Percentiles rank a stretch among this genome's conserved stretches.
phyloP scores from a whole-genome alignment of 805 yeast species.

The Candida arabinofermentans region DNA sequence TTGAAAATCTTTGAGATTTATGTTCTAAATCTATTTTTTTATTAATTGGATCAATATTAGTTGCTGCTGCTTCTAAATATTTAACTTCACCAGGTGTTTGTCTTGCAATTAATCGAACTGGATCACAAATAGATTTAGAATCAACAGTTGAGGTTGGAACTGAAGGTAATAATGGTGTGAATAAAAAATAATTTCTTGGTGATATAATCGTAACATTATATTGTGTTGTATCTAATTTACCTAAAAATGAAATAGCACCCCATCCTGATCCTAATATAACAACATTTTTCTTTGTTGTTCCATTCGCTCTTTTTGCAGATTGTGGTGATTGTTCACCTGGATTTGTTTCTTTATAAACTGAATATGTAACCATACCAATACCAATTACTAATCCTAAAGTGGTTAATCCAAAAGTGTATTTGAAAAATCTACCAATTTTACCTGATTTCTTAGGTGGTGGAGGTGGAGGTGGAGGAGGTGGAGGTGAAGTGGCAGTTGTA shows the following conservation, averaged over 20 bases:
- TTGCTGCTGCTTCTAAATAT: constrained; percentile 89
- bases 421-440: constrained; percentile 27
- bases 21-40: constrained; percentile 65
- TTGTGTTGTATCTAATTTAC: constrained; percentile 77
- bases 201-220: constrained; percentile 88
- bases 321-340: constrained; percentile 62
- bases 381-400: constrained; percentile 48
- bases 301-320: constrained; percentile 40
- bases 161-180: constrained; percentile 94
- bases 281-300: constrained; percentile 64
- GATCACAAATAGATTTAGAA: constrained; percentile 87
- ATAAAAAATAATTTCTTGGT: constrained; percentile 91
- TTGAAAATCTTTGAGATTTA: constrained; percentile 46
- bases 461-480: constrained; percentile 3
- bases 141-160: constrained; percentile 94
- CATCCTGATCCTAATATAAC: constrained; percentile 89
- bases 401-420: constrained; percentile 44
- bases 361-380: constrained; percentile 57
- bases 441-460: constrained; percentile 7
- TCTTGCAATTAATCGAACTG: constrained; percentile 83
- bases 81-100: constrained; percentile 67
- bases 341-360: constrained; percentile 56
- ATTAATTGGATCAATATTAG: constrained; percentile 68
- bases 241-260: constrained; percentile 87
- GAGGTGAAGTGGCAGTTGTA: constrained; percentile 3